Evolutionary conservation across 2,329 filamentous ascomycete species (phyloP).

Genomic region (Fusarium hostae): DNA sequence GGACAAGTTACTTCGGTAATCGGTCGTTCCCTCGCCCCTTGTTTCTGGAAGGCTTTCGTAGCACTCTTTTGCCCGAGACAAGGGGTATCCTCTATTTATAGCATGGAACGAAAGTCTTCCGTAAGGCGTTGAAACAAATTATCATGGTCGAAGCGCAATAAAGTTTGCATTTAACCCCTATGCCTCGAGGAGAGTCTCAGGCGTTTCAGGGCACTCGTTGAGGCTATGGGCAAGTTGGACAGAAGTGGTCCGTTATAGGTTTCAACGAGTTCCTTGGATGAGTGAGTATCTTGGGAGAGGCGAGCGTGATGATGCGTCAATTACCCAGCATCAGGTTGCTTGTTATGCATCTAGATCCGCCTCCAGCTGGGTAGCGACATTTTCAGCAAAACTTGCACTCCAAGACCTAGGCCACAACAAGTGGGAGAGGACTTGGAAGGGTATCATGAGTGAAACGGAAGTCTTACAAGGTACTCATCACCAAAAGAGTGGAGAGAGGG

Average conservation of each 20-base stretch:
- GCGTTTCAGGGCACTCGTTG: not conserved
- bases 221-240: not conserved
- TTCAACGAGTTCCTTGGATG: fast-evolving
- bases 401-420: fast-evolving
- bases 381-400: not conserved
- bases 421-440: fast-evolving
- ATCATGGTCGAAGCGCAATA: not conserved
- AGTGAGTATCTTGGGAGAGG: fast-evolving
- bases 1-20: fast-evolving
- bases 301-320: not conserved
- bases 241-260: fast-evolving
- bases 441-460: not conserved
- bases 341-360: not conserved
- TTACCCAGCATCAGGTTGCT: not conserved
- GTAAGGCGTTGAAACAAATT: not conserved
- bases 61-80: too few relatives aligned
- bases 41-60: too few relatives aligned
- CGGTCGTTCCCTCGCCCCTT: not conserved
- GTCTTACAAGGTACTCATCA: fast-evolving
- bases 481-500: not conserved
- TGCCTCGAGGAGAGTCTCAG: not conserved
- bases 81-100: not conserved
- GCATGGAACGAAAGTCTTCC: not conserved
- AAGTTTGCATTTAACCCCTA: not conserved
- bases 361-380: not conserved